A percentile compares a stretch with the other conserved stretches of the same genome.
These are phyloP conservation scores for Leishmania martiniquensis DNA, from an alignment of 208 protist species.

Conservation along the genomic window DNA sequence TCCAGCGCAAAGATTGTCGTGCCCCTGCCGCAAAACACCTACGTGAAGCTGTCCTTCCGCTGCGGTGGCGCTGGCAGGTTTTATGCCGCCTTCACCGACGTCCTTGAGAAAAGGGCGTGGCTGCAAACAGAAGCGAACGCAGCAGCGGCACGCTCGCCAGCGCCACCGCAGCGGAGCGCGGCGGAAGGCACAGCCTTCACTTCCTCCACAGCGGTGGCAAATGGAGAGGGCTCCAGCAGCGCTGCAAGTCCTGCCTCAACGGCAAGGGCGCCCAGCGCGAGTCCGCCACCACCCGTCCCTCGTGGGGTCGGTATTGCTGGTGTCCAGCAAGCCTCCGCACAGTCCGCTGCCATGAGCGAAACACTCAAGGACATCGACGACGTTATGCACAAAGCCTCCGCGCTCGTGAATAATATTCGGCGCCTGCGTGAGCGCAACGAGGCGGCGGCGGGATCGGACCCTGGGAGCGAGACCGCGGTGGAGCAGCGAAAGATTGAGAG, in stretches of 20 bases:
- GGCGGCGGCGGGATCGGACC: conserved; percentile 25
- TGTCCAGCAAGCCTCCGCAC: conserved; percentile 60
- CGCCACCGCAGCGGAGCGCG: not conserved
- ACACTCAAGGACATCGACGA: conserved; percentile 84
- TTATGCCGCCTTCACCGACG: conserved; percentile 39
- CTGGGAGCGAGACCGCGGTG: conserved; percentile 27
- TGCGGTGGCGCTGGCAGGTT: conserved; percentile 59
- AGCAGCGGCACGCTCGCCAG: not conserved
- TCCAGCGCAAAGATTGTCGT: conserved; percentile 68
- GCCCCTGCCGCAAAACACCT: conserved; percentile 45
- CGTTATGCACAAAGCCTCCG: conserved; percentile 81
- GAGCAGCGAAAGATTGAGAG: conserved; percentile 69
- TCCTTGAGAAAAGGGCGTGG: conserved; percentile 55
- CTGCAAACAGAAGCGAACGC: not conserved
- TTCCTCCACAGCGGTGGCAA: not conserved
- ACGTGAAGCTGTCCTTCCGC: conserved; percentile 63
- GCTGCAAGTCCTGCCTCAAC: not conserved
- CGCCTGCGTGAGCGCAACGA: conserved; percentile 55
- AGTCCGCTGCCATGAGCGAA: conserved; percentile 52
- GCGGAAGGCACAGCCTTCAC: not conserved
- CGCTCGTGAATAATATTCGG: conserved; percentile 71
- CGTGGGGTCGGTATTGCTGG: conserved; percentile 76
- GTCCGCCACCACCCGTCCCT: conserved; percentile 25
- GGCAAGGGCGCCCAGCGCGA: not conserved
- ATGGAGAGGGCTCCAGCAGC: not conserved